Percentiles rank a stretch among this genome's conserved stretches.
Evolutionary conservation across 768 basidiomycete genomes (phyloP).

Genomic region (Amanita polypyramis): DNA sequence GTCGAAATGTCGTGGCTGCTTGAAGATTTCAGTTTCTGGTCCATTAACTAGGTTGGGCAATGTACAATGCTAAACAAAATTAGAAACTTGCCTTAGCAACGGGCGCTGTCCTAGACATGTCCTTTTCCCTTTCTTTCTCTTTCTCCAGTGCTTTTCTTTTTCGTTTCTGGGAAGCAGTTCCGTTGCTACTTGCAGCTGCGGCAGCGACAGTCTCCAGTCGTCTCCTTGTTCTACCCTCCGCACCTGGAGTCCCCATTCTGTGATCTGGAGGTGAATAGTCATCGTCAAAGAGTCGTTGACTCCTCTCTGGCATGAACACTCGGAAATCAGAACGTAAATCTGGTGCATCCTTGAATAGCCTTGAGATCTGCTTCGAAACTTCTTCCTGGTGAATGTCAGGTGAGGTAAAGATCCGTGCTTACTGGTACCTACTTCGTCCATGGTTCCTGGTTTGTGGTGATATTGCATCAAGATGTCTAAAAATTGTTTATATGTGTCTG

Average conservation of each 20-base stretch:
- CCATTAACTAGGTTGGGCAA: conserved; percentile 5
- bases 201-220: conserved; percentile 32
- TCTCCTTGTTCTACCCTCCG: conserved; percentile 32
- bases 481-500: conserved; percentile 77
- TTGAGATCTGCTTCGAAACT: conserved; percentile 56
- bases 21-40: conserved; percentile 28
- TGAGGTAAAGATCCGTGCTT: conserved; percentile 9
- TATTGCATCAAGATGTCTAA: conserved; percentile 63
- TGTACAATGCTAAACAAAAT: conserved; percentile 3
- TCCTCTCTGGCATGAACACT: conserved; percentile 62
- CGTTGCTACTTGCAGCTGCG: conserved; percentile 16
- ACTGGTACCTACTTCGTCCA: conserved; percentile 39
- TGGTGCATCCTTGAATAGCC: conserved; percentile 64
- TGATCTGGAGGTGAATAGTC: conserved; percentile 16
- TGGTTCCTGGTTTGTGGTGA: conserved; percentile 47
- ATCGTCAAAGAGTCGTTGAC: conserved; percentile 40
- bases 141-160: conserved; percentile 53
- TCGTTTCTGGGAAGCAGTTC: conserved; percentile 48
- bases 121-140: conserved; percentile 32
- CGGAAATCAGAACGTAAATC: conserved; percentile 67
- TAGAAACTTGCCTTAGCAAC: conserved; percentile 25
- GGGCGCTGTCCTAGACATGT: conserved; percentile 15
- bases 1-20: conserved; percentile 27
- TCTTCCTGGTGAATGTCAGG: conserved; percentile 35
- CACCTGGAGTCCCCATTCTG: conserved; percentile 24